These are phyloP conservation scores for Yamagishiella unicocca DNA, from an alignment of 139 green algal species.

Conservation along the genomic window DNA sequence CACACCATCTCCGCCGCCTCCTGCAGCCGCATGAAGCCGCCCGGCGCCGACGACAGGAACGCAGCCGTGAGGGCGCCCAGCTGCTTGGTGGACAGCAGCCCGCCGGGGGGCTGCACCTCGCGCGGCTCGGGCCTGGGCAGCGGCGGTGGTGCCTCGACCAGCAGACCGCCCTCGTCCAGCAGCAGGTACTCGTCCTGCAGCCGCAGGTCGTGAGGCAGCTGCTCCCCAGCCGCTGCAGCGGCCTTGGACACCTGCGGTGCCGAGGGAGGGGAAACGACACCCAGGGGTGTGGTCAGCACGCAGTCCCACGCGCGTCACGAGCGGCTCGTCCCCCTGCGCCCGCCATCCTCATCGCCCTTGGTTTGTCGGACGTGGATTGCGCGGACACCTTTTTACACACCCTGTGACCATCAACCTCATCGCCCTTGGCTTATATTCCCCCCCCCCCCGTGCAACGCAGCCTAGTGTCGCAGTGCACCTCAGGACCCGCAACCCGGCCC, in stretches of 20 bases:
- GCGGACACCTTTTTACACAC: too few species aligned
- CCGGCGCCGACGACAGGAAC: conserved; percentile 45
- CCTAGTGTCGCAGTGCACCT: too few species aligned
- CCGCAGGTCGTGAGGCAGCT: conserved; percentile 70
- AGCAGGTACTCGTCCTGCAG: conserved; percentile 63
- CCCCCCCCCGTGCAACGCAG: too few species aligned
- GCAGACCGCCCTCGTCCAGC: conserved; percentile 63
- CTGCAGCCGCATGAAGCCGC: conserved; percentile 58
- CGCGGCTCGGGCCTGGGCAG: conserved; percentile 25
- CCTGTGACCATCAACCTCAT: too few species aligned
- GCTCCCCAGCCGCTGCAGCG: conserved; percentile 63
- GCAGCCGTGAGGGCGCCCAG: conserved; percentile 55
- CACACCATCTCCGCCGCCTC: conserved; percentile 66
- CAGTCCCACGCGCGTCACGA: background rate
- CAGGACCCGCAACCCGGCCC: too few species aligned
- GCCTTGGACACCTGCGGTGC: conserved; percentile 47
- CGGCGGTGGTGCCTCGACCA: conserved; percentile 40
- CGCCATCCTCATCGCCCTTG: too few species aligned
- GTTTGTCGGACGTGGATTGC: too few species aligned
- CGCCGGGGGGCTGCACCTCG: conserved; percentile 44
- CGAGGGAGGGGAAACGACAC: background rate
- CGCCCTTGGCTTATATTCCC: too few species aligned
- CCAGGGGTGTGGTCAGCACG: background rate
- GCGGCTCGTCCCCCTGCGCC: background rate
- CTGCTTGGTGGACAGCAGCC: conserved; percentile 63